Evolutionary conservation across 2,329 filamentous ascomycete genomes (phyloP).

Genomic region (Paramyrothecium roridum): DNA sequence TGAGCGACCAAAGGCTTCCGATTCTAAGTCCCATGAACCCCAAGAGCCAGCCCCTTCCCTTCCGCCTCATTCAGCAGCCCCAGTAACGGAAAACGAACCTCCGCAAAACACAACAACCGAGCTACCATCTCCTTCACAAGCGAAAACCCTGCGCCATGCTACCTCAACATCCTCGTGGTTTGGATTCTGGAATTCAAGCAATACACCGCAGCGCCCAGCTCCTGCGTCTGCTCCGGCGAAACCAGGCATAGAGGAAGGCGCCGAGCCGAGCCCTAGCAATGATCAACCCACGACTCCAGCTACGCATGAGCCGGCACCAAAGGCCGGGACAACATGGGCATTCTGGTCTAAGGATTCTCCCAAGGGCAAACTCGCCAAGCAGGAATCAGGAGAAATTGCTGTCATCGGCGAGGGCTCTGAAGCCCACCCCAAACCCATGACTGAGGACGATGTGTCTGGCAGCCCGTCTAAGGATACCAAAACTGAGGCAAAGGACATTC

Average conservation of each 20-base stretch:
- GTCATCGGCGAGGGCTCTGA: constrained; percentile 56
- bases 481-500: constrained; percentile 23
- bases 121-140: constrained; percentile 7
- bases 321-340: constrained; percentile 68
- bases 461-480: constrained; percentile 29
- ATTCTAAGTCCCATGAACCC: not conserved
- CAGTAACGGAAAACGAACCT: no score
- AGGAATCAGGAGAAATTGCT: constrained; percentile 51
- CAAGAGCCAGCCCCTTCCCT: not conserved
- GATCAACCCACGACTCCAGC: constrained; percentile 22
- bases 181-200: constrained; percentile 31
- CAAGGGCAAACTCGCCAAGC: constrained; percentile 26
- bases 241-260: constrained; percentile 7
- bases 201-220: constrained; percentile 3
- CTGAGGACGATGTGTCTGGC: constrained; percentile 38
- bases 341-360: constrained; percentile 70
- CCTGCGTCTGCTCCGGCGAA: constrained; percentile 9
- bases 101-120: constrained; percentile 12
- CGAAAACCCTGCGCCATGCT: constrained; percentile 4
- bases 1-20: no score
- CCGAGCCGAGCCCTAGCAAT: constrained; percentile 20
- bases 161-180: constrained; percentile 33
- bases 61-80: no score
- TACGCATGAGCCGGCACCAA: constrained; percentile 33
- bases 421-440: constrained; percentile 47